phyloP scores from a whole-genome alignment of 2,329 filamentous ascomycete species.

The Raffaelea arxii region DNA sequence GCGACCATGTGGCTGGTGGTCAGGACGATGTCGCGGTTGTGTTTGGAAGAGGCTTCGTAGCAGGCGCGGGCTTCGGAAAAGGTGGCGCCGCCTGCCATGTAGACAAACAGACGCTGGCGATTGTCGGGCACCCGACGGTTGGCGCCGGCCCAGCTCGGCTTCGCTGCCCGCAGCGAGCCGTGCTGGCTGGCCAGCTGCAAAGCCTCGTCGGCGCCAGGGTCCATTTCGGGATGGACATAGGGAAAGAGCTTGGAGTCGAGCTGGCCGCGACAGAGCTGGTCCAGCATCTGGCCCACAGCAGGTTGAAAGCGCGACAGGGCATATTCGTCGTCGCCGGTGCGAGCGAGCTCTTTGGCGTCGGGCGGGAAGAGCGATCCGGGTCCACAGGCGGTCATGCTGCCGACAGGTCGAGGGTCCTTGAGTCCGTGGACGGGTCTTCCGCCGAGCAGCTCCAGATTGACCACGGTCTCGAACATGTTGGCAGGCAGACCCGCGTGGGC shows the following conservation, averaged over 20 bases:
- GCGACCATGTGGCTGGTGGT: constrained; percentile 89
- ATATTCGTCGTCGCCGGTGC: constrained; percentile 56
- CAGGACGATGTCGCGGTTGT: constrained; percentile 75
- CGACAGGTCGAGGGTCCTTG: constrained; percentile 64
- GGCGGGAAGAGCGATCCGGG: constrained; percentile 61
- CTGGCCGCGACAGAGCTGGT: constrained; percentile 57
- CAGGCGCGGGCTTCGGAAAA: constrained; percentile 84
- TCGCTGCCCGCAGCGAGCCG: constrained; percentile 80
- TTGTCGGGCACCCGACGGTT: constrained; percentile 68
- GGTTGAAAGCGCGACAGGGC: constrained; percentile 82
- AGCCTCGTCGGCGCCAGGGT: constrained; percentile 43
- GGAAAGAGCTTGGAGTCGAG: constrained; percentile 61
- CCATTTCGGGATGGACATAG: constrained; percentile 60
- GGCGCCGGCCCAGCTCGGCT: constrained; percentile 89
- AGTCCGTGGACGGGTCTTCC: constrained; percentile 54
- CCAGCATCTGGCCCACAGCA: constrained; percentile 71
- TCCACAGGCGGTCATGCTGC: too few relatives aligned
- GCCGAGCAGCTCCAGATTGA: constrained; percentile 75
- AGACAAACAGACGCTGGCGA: constrained; percentile 82
- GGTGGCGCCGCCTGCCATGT: constrained; percentile 90
- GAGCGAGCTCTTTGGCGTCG: constrained; percentile 37
- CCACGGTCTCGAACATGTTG: constrained; percentile 61
- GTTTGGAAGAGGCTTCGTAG: constrained; percentile 70
- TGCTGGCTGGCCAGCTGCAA: constrained; percentile 38
- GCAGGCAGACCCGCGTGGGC: constrained; percentile 71